phyloP scores from a whole-genome alignment of 2,329 filamentous ascomycete species.

The Pseudogymnoascus sp. region DNA sequence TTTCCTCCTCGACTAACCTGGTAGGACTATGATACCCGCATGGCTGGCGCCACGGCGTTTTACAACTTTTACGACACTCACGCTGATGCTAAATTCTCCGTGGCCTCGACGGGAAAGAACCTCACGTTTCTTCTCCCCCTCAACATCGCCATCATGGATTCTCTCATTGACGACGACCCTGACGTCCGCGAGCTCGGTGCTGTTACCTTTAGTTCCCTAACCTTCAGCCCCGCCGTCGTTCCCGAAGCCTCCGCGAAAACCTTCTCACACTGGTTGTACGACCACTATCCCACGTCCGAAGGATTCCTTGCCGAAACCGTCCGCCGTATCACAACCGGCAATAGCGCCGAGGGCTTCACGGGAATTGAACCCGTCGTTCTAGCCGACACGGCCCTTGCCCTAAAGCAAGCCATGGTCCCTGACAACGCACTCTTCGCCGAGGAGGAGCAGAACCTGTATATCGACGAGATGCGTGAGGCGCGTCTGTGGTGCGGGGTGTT shows the following conservation, averaged over 20 bases:
- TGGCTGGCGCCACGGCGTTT: conserved; percentile 50
- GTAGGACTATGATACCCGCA: conserved; percentile 56
- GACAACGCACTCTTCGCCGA: conserved; percentile 70
- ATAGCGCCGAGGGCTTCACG: not conserved
- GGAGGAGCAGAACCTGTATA: conserved; percentile 91
- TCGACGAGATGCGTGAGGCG: conserved; percentile 72
- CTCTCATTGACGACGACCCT: conserved; percentile 84
- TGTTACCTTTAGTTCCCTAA: not conserved
- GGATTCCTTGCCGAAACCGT: conserved; percentile 31
- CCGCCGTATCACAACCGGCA: conserved; percentile 11
- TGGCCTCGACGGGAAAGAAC: conserved; percentile 22
- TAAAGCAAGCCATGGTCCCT: conserved; percentile 40
- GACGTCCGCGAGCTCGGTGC: conserved; percentile 67
- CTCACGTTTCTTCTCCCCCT: conserved; percentile 40
- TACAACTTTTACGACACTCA: conserved; percentile 37
- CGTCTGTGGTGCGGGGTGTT: conserved; percentile 48
- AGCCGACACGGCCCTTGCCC: conserved; percentile 14
- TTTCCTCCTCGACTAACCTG: conserved; percentile 9
- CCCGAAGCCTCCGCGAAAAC: conserved; percentile 29
- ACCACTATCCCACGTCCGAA: conserved; percentile 14
- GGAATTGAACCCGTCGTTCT: not conserved
- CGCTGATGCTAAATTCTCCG: conserved; percentile 19
- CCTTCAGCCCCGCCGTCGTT: conserved; percentile 30
- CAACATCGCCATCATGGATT: conserved; percentile 62
- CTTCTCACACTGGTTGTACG: conserved; percentile 1